Base-by-base conservation (phyloP, 768 basidiomycete species). In the Pleurotus djamor region DNA sequence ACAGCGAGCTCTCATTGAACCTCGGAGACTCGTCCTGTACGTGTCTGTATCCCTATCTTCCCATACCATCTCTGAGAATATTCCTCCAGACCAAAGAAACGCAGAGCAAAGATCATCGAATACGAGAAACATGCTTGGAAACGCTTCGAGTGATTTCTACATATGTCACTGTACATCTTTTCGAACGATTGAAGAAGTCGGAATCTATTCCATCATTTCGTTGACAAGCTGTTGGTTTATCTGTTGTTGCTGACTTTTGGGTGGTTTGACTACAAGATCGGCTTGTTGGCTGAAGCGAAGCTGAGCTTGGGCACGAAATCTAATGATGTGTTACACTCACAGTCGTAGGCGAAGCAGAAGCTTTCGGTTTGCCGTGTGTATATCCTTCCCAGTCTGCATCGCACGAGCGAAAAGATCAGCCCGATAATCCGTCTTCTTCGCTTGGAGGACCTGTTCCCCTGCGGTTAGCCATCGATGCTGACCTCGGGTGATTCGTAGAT, bases 61-160 rank as follows among this genome's bases (percentile, higher is more conserved):
- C 6, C 32, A 37, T 37, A 12, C 32, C 32, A n/a, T 63, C 48
- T 17, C 33, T 51, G 45, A 60, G 38, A 54, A 21, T 54, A 43
- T 17, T 47, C 63, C 55, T 61, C 7, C 64, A 87, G 85, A 60
- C 82, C 83, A 2, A 84, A 74, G 64, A 83, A 74, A 65, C 77
- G 79, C 44, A 84, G 70, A 67, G 72, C 69, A 33, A 83, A 81
- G 59, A 74, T 76, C 5, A 78, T 87, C 45, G 85, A 87, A 69
- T 89, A 89, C 69, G 89, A 92, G 68, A 92, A 89, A 63, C 88
- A 89, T 68, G 84, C 88, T 9, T 91, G 86, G 86, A 92, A 91
- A 71, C 78, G 82, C 50, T 91, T 92, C 68, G 83, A 89, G 4
- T 41, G 38, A n/a, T 10, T 41, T 41, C 38, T 41, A 41, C 38